Conservation (phyloP, 495 filamentous ascomycete species). For the Podospora pseudoanserina region DNA sequence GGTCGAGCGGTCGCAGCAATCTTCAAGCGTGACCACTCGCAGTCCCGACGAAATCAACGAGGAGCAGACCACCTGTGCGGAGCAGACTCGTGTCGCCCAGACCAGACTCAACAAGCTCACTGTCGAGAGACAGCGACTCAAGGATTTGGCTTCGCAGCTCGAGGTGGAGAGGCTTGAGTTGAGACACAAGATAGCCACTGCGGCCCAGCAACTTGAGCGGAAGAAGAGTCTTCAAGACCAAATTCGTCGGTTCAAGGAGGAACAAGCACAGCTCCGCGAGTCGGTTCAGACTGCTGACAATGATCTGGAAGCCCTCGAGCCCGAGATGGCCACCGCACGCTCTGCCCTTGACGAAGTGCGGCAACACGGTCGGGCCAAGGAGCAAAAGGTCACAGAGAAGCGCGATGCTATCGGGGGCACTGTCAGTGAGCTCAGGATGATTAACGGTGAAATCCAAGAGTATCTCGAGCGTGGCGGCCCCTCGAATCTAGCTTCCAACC, state of each 20-base stretch:
- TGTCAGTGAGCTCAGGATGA: constrained; percentile 68
- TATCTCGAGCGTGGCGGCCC: constrained; percentile 78
- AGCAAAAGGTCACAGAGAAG: constrained; percentile 69
- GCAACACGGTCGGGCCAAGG: constrained; percentile 64
- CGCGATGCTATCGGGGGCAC: constrained; percentile 67
- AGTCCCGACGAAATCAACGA: constrained; percentile 81
- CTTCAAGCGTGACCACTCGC: constrained; percentile 57
- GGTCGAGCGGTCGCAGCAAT: constrained; percentile 69
- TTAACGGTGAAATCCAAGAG: constrained; percentile 71
- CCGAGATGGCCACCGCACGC: constrained; percentile 70
- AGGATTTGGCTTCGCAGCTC: constrained; percentile 59
- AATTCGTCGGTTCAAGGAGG: constrained; percentile 67
- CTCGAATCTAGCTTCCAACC: constrained; percentile 62
- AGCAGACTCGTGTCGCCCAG: constrained; percentile 61
- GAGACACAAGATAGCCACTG: constrained; percentile 62
- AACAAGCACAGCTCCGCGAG: constrained; percentile 64
- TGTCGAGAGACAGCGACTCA: constrained; percentile 66
- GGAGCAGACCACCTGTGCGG: constrained; percentile 62
- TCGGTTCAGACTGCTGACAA: constrained; percentile 61
- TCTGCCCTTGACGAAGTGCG: constrained; percentile 70
- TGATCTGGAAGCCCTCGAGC: constrained; percentile 65
- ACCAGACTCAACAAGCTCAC: constrained; percentile 59
- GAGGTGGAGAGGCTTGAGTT: constrained; percentile 71
- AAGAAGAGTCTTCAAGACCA: constrained; percentile 62
- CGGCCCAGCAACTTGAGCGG: constrained; percentile 71